Evolutionary conservation across 441 rosid genomes (phyloP), one percentile per base, ranked within the genome.

Genomic region (Metrosideros polymorpha): DNA sequence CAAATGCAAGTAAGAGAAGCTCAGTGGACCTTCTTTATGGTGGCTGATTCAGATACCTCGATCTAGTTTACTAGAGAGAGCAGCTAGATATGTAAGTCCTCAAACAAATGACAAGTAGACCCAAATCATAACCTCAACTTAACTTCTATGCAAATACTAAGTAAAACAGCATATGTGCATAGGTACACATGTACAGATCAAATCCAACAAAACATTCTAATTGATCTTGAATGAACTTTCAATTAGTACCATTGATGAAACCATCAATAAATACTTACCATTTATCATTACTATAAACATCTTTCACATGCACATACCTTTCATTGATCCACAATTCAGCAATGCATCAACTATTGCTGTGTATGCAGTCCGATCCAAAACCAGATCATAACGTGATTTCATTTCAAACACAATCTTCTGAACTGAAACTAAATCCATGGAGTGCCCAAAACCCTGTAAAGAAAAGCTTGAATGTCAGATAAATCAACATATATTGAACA

Each of bases 311-410:
- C 17, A 56, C 66, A 85, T 91, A 94, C 97, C 95, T 77, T 88
- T 92, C 32, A 91, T 89, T 71, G 93, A 93, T 51, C 96, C 94
- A 86, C 95, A 95, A 87, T 89, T 88, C 32, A 93, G 92, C 85
- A 94, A 87, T 79, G 94, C 95, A 92, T 94, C 98, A 84, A 95
- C 92, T 83, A 87, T 89, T 71, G 95, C 93, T 75, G 95, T 92
- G 90, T 92, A 94, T 79, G 94, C 95, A 88, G 93, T 92, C 86
- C 94, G 91, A 89, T 94, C 96, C 86, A 94, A 91, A 86, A 87
- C 85, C 89, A 94, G 87, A 88, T 88, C 83, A 61, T 87, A 87
- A 84, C 87, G 84, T 59, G 88, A 88, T 90, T 93, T 95, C 95
- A 93, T 94, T 87, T 94, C 94, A 87, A 90, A 75, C 86, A 89